These are phyloP conservation scores for Massariosphaeria phaeospora DNA, from an alignment of 495 filamentous ascomycete genomes.

Conservation along the genomic window DNA sequence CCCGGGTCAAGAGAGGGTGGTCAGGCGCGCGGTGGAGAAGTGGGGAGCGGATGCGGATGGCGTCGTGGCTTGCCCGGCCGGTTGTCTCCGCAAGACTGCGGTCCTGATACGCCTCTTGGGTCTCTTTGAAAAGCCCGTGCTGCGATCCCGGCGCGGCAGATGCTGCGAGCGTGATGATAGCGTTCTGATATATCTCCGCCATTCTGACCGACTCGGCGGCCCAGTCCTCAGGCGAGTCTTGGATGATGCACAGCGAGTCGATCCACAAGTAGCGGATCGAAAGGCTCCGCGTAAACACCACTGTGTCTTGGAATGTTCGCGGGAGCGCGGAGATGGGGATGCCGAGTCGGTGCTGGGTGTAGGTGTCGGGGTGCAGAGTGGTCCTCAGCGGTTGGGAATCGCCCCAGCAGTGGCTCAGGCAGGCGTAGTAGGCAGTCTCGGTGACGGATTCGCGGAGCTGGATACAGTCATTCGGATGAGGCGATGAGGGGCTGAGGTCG, in stretches of 20 bases:
- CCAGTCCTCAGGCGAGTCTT: slow-evolving; percentile 5
- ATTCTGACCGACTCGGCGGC: background rate
- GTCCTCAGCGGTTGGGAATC: slow-evolving; percentile 9
- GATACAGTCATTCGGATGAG: background rate
- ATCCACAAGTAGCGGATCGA: slow-evolving; percentile 11
- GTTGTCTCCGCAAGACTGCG: background rate
- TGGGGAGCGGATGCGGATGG: background rate
- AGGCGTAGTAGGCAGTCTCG: background rate
- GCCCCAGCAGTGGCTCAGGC: slow-evolving; percentile 23
- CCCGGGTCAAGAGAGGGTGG: slow-evolving; percentile 10
- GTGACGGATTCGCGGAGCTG: background rate
- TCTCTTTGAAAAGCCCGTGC: slow-evolving; percentile 2
- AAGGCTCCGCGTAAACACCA: slow-evolving; percentile 4
- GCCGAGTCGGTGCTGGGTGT: background rate
- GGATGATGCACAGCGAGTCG: slow-evolving; percentile 17
- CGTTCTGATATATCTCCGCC: slow-evolving; percentile 18
- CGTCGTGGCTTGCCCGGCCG: background rate
- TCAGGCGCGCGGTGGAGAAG: background rate
- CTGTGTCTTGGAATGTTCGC: slow-evolving; percentile 10
- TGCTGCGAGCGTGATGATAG: slow-evolving; percentile 10
- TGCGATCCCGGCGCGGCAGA: background rate
- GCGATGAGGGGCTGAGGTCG: background rate
- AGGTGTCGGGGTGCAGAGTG: background rate
- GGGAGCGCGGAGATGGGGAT: background rate
- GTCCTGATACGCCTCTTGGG: too few species aligned